Conservation (phyloP, 2,329 filamentous ascomycete genomes). For the Botrytis tulipae region DNA sequence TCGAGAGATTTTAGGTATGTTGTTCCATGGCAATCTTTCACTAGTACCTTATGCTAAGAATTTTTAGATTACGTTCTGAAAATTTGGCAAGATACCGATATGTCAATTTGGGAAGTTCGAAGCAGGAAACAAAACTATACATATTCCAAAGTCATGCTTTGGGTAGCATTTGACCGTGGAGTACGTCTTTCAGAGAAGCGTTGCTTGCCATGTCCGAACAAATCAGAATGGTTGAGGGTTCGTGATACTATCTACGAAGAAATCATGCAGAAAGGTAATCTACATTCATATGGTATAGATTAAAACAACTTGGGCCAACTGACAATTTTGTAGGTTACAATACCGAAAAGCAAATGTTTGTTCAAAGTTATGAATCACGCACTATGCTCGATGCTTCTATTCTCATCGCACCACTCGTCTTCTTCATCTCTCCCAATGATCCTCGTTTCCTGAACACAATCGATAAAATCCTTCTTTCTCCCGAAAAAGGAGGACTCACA, state of each 20-base stretch:
- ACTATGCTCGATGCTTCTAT: slow-evolving; percentile 72
- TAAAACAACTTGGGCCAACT: neutral
- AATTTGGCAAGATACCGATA: slow-evolving; percentile 66
- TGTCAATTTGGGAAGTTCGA: slow-evolving; percentile 82
- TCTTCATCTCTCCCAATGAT: slow-evolving; percentile 76
- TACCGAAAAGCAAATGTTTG: slow-evolving; percentile 64
- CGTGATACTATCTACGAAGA: slow-evolving; percentile 71
- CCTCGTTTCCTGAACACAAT: slow-evolving; percentile 72
- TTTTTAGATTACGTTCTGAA: slow-evolving; percentile 63
- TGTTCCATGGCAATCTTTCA: neutral
- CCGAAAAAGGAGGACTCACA: slow-evolving; percentile 73
- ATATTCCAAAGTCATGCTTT: slow-evolving; percentile 81
- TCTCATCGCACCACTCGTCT: slow-evolving; percentile 73
- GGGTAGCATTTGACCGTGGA: slow-evolving; percentile 76
- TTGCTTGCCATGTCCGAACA: slow-evolving; percentile 71
- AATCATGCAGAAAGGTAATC: slow-evolving; percentile 66
- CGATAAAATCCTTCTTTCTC: slow-evolving; percentile 67
- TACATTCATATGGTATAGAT: neutral
- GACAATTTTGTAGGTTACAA: slow-evolving; percentile 57
- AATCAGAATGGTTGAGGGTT: slow-evolving; percentile 62
- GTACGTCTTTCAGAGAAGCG: slow-evolving; percentile 72
- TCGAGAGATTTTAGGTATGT: slow-evolving; percentile 59
- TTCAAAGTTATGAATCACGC: slow-evolving; percentile 72
- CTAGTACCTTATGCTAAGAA: slow-evolving; percentile 23
- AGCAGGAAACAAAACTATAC: slow-evolving; percentile 74